A percentile compares a stretch with the other conserved stretches of the same genome.
These are phyloP conservation scores for Quercus tomentella DNA, from an alignment of 331 rosid genomes.

Conservation along the genomic window DNA sequence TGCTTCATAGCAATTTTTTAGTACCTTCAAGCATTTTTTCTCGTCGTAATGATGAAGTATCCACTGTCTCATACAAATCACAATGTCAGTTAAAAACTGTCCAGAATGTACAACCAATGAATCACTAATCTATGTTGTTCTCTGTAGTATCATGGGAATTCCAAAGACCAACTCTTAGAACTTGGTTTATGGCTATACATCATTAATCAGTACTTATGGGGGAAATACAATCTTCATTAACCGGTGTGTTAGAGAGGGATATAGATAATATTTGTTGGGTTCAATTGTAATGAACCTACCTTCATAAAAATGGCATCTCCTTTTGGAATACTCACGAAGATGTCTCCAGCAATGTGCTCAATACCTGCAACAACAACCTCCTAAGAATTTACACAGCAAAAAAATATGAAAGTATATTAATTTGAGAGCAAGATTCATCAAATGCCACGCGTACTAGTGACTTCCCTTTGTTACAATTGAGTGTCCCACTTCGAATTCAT, in stretches of 20 bases:
- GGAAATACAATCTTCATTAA: too few species aligned
- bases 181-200: background rate
- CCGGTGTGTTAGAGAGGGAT: background rate
- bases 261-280: background rate
- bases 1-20: conserved; percentile 22
- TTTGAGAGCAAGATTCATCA: background rate
- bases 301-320: conserved; percentile 30
- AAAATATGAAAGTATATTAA: background rate
- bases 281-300: background rate
- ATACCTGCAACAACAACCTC: conserved; percentile 13
- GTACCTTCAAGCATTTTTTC: conserved; percentile 1
- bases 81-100: background rate
- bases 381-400: background rate
- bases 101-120: background rate
- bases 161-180: background rate
- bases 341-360: conserved; percentile 23
- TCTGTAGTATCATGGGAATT: background rate
- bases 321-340: conserved; percentile 15
- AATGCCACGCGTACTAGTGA: too few species aligned
- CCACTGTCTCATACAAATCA: conserved; percentile 8
- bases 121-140: background rate
- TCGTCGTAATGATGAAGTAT: conserved; percentile 15
- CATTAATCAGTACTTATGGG: too few species aligned
- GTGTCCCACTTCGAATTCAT: too few species aligned
- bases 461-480: too few species aligned